Evolutionary conservation across 495 filamentous ascomycete species (phyloP), one percentile per base, ranked within the genome.

Genomic region (Aspergillus ellipticus): DNA sequence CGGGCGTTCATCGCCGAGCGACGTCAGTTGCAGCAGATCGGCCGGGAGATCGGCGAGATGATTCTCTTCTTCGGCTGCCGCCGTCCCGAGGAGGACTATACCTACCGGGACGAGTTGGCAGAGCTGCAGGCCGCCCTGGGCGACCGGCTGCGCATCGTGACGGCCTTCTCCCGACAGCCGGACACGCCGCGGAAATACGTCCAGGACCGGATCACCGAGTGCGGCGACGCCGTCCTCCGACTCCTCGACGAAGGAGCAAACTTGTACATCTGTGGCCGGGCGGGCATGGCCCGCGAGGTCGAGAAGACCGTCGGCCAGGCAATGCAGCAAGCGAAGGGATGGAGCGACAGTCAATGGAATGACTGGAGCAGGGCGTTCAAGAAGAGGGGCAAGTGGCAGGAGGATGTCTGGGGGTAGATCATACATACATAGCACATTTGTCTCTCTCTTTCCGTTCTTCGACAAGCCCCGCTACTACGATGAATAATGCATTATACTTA

Each of bases 321-420:
- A 0, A 63, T 79, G 61, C 56, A 20, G 33, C 52, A 41, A 31
- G 49, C 42, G 11, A 69, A 69, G 47, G 67, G 66, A 0, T 75
- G 74, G 72, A 59, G 51, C 13, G 74, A 75, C 20, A 58, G 57
- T 22, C 57, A 74, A 49, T 58, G 73, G 19, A 68, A 69, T 54
- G 61, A 68, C 29, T 82, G 77, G 74, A 68, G 61, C 17, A 71
- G 73, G 58, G 61, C 59, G 15, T 60, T 75, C 35, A 80, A 77
- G 68, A 73, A 66, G 62, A 67, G 65, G 49, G 70, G 66, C 21
- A 78, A 77, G 59, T 81, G 77, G 77, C 71, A 73, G 58, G 76
- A 79, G 55, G 79, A 81, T 74, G 75, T 77, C 49, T 79, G 74
- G 74, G 73, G 72, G 45, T 76, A n/a, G n/a, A n/a, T n/a, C n/a